These are phyloP conservation scores for Ophiostoma angusticollis DNA, from an alignment of 2,329 filamentous ascomycete species.

Conservation along the genomic window DNA sequence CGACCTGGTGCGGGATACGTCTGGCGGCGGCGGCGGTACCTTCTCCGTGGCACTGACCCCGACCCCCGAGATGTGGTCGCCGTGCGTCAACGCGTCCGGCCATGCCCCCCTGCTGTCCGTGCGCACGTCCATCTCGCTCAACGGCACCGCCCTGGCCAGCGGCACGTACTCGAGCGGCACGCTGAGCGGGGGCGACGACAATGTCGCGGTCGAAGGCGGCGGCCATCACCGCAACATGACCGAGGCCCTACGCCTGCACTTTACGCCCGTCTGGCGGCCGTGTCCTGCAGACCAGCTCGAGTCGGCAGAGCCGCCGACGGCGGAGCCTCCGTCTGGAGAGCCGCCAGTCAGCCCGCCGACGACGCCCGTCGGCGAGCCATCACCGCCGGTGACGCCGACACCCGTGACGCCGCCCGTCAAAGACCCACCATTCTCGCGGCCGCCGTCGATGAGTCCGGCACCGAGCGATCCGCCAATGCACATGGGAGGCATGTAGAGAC, in stretches of 20 bases:
- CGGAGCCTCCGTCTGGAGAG: too few species aligned
- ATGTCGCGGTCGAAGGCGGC: too few species aligned
- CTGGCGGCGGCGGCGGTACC: too few species aligned
- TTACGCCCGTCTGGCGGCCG: conserved; percentile 14
- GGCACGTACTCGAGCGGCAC: conserved; percentile 11
- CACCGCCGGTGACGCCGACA: neutral
- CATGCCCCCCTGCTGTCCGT: conserved; percentile 12
- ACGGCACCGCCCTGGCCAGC: conserved; percentile 9
- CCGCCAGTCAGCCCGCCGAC: too few species aligned
- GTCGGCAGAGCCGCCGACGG: neutral
- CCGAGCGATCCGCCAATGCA: conserved; percentile 3
- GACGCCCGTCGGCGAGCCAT: neutral
- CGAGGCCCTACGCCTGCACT: conserved; percentile 13
- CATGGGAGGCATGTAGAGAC: conserved; percentile 5
- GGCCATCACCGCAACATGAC: too few species aligned
- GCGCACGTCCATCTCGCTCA: conserved; percentile 12
- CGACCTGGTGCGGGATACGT: too few species aligned
- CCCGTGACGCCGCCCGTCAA: neutral
- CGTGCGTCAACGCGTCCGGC: conserved; percentile 12
- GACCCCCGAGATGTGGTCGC: conserved; percentile 13
- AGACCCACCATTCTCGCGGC: conserved; percentile 2
- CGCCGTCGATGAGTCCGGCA: neutral
- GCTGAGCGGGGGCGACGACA: conserved; percentile 9
- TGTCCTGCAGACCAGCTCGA: conserved; percentile 5
- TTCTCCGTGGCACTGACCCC: conserved; percentile 6